These are phyloP conservation scores for Botrytis fabae DNA, from an alignment of 2,329 filamentous ascomycete species.

Conservation along the genomic window DNA sequence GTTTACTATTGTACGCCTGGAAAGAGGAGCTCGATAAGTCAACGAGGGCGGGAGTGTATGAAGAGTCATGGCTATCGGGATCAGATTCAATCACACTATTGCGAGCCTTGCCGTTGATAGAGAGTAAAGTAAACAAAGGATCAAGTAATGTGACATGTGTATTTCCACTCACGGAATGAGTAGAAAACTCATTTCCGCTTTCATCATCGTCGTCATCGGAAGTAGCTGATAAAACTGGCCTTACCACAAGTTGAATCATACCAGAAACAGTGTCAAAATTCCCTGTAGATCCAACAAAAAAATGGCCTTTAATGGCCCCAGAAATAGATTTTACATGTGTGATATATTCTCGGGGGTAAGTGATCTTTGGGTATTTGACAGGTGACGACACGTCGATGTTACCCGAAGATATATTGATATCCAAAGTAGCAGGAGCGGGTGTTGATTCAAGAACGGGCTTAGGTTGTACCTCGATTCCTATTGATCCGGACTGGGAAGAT, in stretches of 20 bases:
- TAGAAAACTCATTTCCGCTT: slow-evolving; percentile 30
- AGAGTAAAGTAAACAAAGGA: slow-evolving; percentile 24
- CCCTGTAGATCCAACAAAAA: slow-evolving; percentile 33
- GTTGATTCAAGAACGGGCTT: slow-evolving; percentile 28
- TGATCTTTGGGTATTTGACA: slow-evolving; percentile 21
- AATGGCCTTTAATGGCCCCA: slow-evolving; percentile 34
- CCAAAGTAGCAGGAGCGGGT: slow-evolving; percentile 35
- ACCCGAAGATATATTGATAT: slow-evolving; percentile 34
- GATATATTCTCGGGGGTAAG: slow-evolving; percentile 37
- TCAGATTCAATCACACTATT: not conserved
- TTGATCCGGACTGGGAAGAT: slow-evolving; percentile 33
- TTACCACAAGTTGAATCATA: slow-evolving; percentile 27
- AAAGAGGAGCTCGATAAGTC: slow-evolving; percentile 10
- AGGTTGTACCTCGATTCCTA: slow-evolving; percentile 32
- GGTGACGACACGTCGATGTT: slow-evolving; percentile 32
- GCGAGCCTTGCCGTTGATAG: not conserved
- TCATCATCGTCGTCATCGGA: slow-evolving; percentile 18
- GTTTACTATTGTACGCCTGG: slow-evolving; percentile 18
- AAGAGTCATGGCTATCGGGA: not conserved
- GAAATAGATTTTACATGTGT: slow-evolving; percentile 35
- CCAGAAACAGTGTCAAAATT: slow-evolving; percentile 33
- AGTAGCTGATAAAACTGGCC: slow-evolving; percentile 33
- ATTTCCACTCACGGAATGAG: slow-evolving; percentile 33
- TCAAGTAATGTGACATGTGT: slow-evolving; percentile 32
- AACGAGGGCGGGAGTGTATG: not conserved